A percentile compares a stretch with the other conserved stretches of the same genome.
These are phyloP conservation scores for Entomortierella chlamydospora DNA, from an alignment of 192 early-diverging fungal genomes.

Conservation along the genomic window DNA sequence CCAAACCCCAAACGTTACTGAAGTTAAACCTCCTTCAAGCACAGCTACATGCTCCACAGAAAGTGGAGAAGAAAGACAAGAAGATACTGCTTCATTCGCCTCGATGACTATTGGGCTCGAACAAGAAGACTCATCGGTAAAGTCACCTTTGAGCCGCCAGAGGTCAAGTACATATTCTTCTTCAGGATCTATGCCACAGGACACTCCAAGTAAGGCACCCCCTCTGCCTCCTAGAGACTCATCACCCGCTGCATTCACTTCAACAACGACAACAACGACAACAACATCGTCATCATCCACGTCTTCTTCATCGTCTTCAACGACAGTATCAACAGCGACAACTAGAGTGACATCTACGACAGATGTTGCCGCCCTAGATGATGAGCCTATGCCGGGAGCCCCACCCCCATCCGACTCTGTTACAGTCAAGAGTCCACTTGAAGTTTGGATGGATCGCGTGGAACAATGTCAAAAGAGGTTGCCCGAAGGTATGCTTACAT, in stretches of 20 bases:
- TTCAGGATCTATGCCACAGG: no score
- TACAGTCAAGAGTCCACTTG: not conserved
- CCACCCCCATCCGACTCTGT: not conserved
- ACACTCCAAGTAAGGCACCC: no score
- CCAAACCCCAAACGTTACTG: no score
- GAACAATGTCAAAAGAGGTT: not conserved
- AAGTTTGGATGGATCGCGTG: not conserved
- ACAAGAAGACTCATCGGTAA: no score
- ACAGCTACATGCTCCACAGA: no score
- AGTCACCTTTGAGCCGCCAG: no score
- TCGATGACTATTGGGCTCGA: no score
- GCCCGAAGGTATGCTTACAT: not conserved
- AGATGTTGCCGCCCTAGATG: not conserved
- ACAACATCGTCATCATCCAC: not conserved
- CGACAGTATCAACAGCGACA: not conserved
- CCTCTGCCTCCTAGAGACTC: no score
- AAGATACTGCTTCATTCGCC: no score
- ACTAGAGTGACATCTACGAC: not conserved
- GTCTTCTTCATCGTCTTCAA: not conserved
- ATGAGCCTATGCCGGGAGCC: not conserved
- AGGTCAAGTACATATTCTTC: no score
- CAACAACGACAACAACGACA: not conserved
- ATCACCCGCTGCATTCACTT: not conserved
- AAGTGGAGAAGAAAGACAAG: no score
- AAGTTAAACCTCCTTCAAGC: no score